These are phyloP conservation scores for Saturnispora quitensis DNA, from an alignment of 805 yeast genomes.

Conservation along the genomic window DNA sequence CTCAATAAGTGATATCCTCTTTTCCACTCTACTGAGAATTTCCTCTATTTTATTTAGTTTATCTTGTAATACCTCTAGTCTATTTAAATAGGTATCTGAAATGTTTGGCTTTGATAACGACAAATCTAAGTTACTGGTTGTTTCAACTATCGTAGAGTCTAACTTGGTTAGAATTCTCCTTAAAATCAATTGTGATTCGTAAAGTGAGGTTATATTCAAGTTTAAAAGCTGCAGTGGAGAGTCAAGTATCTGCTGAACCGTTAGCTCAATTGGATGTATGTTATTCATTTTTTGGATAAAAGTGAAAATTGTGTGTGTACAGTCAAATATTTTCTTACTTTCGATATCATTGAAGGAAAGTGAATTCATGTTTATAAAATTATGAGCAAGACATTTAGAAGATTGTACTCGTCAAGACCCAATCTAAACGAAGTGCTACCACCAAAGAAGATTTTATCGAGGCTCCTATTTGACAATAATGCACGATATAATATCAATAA, in stretches of 20 bases:
- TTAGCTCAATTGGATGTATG: slow-evolving; percentile 51
- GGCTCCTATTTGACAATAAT: slow-evolving; percentile 59
- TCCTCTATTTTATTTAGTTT: slow-evolving; percentile 18
- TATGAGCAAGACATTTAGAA: not conserved
- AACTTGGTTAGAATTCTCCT: slow-evolving; percentile 38
- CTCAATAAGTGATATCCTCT: slow-evolving; percentile 18
- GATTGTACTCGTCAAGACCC: slow-evolving; percentile 22
- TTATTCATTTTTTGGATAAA: slow-evolving; percentile 15
- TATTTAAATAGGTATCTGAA: slow-evolving; percentile 16
- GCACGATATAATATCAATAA: slow-evolving; percentile 45
- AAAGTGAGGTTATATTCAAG: slow-evolving; percentile 41
- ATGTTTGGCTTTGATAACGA: slow-evolving; percentile 8
- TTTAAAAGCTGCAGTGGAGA: slow-evolving; percentile 44
- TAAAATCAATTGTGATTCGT: slow-evolving; percentile 48
- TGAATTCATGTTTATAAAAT: not conserved
- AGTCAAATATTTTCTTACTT: not conserved
- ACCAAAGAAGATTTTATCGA: slow-evolving; percentile 44
- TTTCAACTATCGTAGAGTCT: slow-evolving; percentile 25
- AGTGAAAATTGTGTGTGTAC: not conserved
- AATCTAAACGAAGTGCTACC: slow-evolving; percentile 45
- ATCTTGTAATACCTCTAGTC: slow-evolving; percentile 20
- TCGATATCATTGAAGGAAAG: not conserved
- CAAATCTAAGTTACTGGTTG: slow-evolving; percentile 10
- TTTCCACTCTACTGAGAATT: slow-evolving; percentile 31
- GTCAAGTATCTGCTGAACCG: slow-evolving; percentile 47